Evolutionary conservation across 345 rosid genomes (phyloP).

Genomic region (Ceriops tagal): DNA sequence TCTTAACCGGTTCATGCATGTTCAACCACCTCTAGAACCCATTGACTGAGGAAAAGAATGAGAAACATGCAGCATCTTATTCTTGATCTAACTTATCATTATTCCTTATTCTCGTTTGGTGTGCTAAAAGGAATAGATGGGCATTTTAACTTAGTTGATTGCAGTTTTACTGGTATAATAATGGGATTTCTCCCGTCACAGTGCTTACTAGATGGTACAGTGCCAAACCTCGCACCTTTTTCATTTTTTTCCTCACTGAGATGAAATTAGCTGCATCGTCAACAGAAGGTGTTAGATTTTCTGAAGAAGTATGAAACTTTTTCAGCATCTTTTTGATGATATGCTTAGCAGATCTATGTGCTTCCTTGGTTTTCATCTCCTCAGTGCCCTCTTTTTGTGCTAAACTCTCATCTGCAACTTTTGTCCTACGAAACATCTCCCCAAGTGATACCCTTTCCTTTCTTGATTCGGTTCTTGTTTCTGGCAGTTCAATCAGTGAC

Average conservation of each 20-base stretch:
- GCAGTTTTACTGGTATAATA: too few relatives aligned
- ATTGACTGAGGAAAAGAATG: too few relatives aligned
- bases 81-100: too few relatives aligned
- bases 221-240: conserved; percentile 48
- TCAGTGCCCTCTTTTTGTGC: conserved; percentile 34
- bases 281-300: conserved; percentile 21
- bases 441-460: conserved; percentile 69
- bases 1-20: too few relatives aligned
- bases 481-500: conserved; percentile 54
- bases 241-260: conserved; percentile 54
- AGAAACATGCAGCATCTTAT: too few relatives aligned
- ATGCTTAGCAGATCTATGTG: conserved; percentile 51
- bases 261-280: conserved; percentile 30
- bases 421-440: conserved; percentile 62
- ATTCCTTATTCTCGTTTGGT: too few relatives aligned
- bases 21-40: too few relatives aligned
- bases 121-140: too few relatives aligned
- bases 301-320: conserved; percentile 48
- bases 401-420: conserved; percentile 37
- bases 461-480: conserved; percentile 41
- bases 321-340: conserved; percentile 60
- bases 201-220: conserved; percentile 11
- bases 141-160: too few relatives aligned
- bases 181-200: too few relatives aligned
- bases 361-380: conserved; percentile 43